These are phyloP conservation scores for Penicillium canescens DNA, from an alignment of 495 filamentous ascomycete genomes.

Conservation along the genomic window DNA sequence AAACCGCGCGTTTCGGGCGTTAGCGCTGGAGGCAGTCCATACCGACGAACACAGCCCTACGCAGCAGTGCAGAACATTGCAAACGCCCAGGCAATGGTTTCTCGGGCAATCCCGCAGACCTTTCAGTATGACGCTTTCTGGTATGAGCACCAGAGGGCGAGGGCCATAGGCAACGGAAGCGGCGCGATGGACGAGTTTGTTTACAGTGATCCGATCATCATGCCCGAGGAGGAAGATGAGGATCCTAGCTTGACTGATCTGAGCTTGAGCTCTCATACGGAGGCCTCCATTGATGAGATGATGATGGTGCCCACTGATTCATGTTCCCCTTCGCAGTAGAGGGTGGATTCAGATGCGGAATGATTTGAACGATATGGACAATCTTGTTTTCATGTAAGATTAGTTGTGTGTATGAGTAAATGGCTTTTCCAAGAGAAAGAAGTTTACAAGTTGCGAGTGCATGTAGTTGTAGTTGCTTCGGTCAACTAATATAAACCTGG, in stretches of 20 bases:
- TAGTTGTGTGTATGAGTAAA: not conserved
- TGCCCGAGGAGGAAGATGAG: not conserved
- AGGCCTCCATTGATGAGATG: not conserved
- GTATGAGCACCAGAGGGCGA: too few relatives aligned
- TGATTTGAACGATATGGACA: not conserved
- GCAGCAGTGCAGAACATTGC: too few relatives aligned
- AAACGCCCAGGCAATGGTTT: too few relatives aligned
- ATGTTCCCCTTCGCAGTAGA: not conserved
- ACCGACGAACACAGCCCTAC: too few relatives aligned
- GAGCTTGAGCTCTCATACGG: not conserved
- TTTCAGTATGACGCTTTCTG: too few relatives aligned
- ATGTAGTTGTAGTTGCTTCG: not conserved
- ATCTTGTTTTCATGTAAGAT: not conserved
- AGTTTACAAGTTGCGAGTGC: not conserved
- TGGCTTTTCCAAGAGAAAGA: too few relatives aligned
- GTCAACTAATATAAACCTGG: slow-evolving; percentile 30
- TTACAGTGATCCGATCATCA: not conserved
- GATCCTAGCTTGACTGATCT: not conserved
- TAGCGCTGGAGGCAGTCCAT: not conserved
- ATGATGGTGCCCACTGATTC: not conserved
- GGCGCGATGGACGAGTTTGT: not conserved
- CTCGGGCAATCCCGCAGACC: too few relatives aligned
- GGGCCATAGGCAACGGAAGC: too few relatives aligned
- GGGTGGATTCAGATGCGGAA: not conserved
- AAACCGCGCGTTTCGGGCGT: not conserved